Base-by-base conservation (phyloP, 1,284 basidiomycete species). In the Heterobasidion irregulare region DNA sequence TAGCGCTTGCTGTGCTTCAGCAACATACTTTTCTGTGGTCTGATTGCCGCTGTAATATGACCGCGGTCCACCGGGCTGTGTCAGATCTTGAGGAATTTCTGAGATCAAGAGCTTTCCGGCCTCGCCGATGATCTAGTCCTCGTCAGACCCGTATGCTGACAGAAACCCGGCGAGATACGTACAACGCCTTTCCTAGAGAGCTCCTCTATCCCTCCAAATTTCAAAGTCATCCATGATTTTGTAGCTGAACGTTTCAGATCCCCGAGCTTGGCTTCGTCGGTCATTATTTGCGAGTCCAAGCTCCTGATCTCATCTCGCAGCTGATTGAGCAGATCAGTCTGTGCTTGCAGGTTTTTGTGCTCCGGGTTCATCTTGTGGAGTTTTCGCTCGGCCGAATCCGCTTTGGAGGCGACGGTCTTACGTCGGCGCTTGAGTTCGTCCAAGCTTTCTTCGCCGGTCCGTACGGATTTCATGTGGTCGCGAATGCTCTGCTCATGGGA, bases 341-440 rank as follows among this genome's bases (percentile, higher is more conserved):
- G 94, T 57, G 75, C 66, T 16, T 75, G 73, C 38, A 94, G 72
- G 63, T 91, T 89, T 77, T 97, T 98, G 74, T 97, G 86, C 71
- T 94, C 93, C 0, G 90, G 80, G 53, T 81, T 83, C 94, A 97
- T 97, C 74, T 89, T 96, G 66, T 80, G 81, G 32, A 98, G 77
- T 69, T 94, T 96, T 75, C 80, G 89, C 66, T 97, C 94, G 0
- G 92, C 92, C n/a, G 80, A 69, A 57, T 97, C 94, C 0, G 93
- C 91, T 59, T 89, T 89, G 32, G 78, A 69, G 12, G 76, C 79
- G 3, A 94, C 76, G 6, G 75, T 74, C 60, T 85, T 84, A 55
- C 93, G 78, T 16, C 85, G 77, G 18, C 83, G 78, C 63, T 85
- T 86, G 38, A 94, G 72, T 8, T 90, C 86, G 55, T 93, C 90